Percentiles rank a stretch among this genome's conserved stretches.
Conservation (phyloP, 441 rosid species). For the Croton laevigatus region DNA sequence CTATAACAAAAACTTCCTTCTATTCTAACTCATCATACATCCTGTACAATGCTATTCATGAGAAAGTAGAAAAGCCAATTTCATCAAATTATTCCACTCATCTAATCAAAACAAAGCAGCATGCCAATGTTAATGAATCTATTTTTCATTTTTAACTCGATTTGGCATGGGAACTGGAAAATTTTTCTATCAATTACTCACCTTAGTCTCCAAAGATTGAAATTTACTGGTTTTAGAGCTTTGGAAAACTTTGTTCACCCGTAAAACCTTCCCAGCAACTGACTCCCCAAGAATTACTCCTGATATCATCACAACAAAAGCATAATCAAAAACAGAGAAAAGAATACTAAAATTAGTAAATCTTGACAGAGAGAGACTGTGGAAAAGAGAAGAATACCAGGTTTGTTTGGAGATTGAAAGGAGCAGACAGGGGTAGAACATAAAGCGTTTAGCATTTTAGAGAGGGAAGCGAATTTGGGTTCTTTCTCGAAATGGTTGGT, state of each 20-base stretch:
- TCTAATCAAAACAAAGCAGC: neutral
- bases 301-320: slow-evolving; percentile 17
- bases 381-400: slow-evolving; percentile 28
- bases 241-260: slow-evolving; percentile 41
- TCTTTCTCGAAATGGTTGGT: neutral
- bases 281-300: slow-evolving; percentile 33
- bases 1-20: neutral
- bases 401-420: slow-evolving; percentile 35
- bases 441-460: slow-evolving; percentile 53
- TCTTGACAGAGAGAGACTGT: neutral
- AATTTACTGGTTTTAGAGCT: slow-evolving; percentile 39
- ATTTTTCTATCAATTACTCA: slow-evolving; percentile 25
- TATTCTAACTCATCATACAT: neutral
- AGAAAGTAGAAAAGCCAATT: neutral
- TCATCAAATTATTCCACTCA: neutral
- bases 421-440: slow-evolving; percentile 48
- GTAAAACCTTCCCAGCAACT: slow-evolving; percentile 43
- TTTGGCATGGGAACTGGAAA: neutral
- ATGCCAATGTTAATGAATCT: neutral
- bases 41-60: neutral
- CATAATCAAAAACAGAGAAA: neutral
- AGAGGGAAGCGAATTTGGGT: slow-evolving; percentile 12
- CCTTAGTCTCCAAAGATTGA: slow-evolving; percentile 63
- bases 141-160: neutral
- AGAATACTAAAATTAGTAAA: neutral